These are phyloP conservation scores for Sambucus nigra DNA, from an alignment of 129 eudicot species.

Conservation along the genomic window DNA sequence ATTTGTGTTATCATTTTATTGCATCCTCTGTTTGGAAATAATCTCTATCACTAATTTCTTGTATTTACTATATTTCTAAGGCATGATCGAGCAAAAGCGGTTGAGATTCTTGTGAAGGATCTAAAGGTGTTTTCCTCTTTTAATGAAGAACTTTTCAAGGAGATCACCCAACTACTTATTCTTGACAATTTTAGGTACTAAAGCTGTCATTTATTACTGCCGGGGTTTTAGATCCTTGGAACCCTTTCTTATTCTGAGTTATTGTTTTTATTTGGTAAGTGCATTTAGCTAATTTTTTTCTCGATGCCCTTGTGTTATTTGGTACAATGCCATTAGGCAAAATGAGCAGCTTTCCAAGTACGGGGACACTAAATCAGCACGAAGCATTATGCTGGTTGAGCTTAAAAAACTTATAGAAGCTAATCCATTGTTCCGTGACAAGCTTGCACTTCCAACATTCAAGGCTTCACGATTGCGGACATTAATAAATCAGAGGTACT, in stretches of 20 bases:
- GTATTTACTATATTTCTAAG: conserved; percentile 38
- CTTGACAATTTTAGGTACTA: conserved; percentile 85
- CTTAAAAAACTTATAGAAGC: conserved; percentile 85
- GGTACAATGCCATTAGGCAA: conserved; percentile 32
- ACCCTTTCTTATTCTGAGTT: not conserved
- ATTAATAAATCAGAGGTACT: conserved; percentile 73
- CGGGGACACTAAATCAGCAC: conserved; percentile 81
- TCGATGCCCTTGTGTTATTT: not conserved
- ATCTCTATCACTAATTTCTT: conserved; percentile 5
- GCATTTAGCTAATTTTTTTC: no score
- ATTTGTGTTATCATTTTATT: conserved; percentile 1
- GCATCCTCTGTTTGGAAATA: not conserved
- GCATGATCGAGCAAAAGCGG: conserved; percentile 86
- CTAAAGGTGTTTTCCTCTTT: conserved; percentile 75
- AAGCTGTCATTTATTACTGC: not conserved
- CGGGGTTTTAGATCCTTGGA: not conserved
- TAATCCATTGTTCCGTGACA: conserved; percentile 79
- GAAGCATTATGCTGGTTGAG: conserved; percentile 66
- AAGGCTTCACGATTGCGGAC: conserved; percentile 77
- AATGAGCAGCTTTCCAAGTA: conserved; percentile 88
- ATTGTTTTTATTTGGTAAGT: no score
- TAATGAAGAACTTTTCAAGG: conserved; percentile 93
- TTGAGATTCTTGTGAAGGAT: conserved; percentile 80
- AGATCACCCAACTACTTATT: conserved; percentile 77
- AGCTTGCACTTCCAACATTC: conserved; percentile 60